A percentile compares a stretch with the other conserved stretches of the same genome.
Evolutionary conservation across 2,329 filamentous ascomycete species (phyloP).

Genomic region (Trichoderma cornu-damae): DNA sequence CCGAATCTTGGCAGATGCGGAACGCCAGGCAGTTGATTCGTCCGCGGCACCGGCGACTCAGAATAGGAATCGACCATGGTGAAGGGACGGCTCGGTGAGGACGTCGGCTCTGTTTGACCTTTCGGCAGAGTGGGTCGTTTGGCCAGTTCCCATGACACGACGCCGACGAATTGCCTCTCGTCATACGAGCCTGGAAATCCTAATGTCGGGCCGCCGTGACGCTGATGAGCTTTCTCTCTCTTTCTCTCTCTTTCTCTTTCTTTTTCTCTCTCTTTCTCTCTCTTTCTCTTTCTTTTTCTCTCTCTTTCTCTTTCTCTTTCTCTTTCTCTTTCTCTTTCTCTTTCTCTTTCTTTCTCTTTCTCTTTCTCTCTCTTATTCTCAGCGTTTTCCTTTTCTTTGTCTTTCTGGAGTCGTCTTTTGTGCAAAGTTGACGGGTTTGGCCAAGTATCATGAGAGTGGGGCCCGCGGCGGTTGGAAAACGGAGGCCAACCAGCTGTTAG

Average conservation of each 20-base stretch:
- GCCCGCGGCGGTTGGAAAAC: background rate
- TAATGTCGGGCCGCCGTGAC: background rate
- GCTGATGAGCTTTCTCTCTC: background rate
- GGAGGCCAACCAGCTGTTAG: background rate
- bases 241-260: background rate
- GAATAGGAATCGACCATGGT: slow-evolving; percentile 16
- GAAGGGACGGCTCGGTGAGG: background rate
- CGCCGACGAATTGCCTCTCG: background rate
- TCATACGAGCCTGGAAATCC: background rate
- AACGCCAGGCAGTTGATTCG: background rate
- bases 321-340: no score
- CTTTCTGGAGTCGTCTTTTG: background rate
- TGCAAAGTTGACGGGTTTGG: background rate
- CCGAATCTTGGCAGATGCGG: background rate
- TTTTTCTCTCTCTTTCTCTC: no score
- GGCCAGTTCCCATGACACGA: no score
- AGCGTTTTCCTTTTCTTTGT: background rate
- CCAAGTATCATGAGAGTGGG: background rate
- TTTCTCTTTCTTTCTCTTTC: background rate
- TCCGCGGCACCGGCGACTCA: background rate
- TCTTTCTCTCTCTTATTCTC: background rate
- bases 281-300: no score
- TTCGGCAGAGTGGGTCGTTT: background rate
- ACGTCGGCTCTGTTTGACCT: background rate
- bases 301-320: background rate